Base-by-base conservation (phyloP, 2,329 filamentous ascomycete species). In the Fusarium verticillioides region DNA sequence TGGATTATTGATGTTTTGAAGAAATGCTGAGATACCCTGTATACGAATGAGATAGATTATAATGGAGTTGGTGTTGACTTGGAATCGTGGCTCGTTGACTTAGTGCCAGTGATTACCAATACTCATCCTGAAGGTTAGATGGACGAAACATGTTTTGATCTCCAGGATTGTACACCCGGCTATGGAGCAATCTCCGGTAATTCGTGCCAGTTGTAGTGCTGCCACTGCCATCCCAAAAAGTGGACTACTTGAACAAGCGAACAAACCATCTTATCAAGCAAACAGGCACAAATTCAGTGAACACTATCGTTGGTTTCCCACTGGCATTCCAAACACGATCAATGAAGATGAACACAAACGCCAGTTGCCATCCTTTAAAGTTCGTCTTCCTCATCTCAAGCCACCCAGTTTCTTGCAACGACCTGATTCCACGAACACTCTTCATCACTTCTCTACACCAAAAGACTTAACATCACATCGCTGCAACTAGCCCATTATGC, bases 1-100 rank as follows among this genome's bases (percentile, higher is more conserved):
- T 78, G 75, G 71, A 74, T 78, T 13, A 36, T 75, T 30, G 47
- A 69, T 37, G 56, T 77, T 18, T 26, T 77, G 3, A 52, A 61
- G 28, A 40, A 37, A 6, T 60, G 30, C 13, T 72, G 4, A 72
- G 37, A 34, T 47, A 60, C 42, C 40, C 23, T 32, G 11, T 49
- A 43, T 36, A 11, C 49, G 19, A 13, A 9, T 4, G 3, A 19
- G 44, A 34, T 59, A 49, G 13, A 19, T 8, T 2, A 12, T 1
- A 19, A 28, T 53, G 40, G 32, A 36, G 32, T 53, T 44, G 2
- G 9, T 11, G 26, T 4, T 21, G 26, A n/a, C 4, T 53, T 53
- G 21, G 9, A 3, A 21, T 21, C 26, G 26, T 26, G 26, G 26
- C 7, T 26, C 26, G 7, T 26, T 26, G 26, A 26, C 26, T 26